Percentiles rank a stretch among this genome's conserved stretches.
Evolutionary conservation across 225 moss, liverwort and hornwort species (phyloP).

Genomic region (Asterella californica): DNA sequence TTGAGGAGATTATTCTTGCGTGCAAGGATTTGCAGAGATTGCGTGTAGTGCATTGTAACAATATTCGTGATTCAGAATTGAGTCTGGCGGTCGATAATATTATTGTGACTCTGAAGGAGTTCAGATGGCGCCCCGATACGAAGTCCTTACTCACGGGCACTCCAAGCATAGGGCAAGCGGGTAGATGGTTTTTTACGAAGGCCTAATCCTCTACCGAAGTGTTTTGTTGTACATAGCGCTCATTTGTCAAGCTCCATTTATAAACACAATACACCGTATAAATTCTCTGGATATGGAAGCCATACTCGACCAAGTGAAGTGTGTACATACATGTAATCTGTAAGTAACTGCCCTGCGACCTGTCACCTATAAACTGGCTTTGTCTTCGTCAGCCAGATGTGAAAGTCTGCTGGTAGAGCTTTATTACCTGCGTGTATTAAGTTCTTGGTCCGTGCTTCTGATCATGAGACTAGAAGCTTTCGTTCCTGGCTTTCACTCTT

Average conservation of each 20-base stretch:
- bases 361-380: no score
- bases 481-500: no score
- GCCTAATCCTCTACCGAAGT: slow-evolving; percentile 6
- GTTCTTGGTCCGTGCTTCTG: no score
- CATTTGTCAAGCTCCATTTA: slow-evolving; percentile 10
- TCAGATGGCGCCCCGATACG: slow-evolving; percentile 89
- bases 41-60: slow-evolving; percentile 77
- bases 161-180: slow-evolving; percentile 69
- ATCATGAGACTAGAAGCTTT: no score
- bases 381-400: no score
- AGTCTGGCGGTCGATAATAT: slow-evolving; percentile 65
- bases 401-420: no score
- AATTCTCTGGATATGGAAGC: slow-evolving; percentile 2
- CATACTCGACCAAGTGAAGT: not conserved
- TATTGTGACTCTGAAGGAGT: slow-evolving; percentile 75
- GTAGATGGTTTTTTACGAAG: slow-evolving; percentile 71
- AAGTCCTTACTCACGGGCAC: slow-evolving; percentile 69
- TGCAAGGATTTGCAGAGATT: slow-evolving; percentile 84
- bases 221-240: slow-evolving; percentile 23
- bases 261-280: slow-evolving; percentile 8
- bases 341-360: no score
- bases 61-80: slow-evolving; percentile 79
- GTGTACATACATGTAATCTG: not conserved
- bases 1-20: slow-evolving; percentile 61
- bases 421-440: no score